A percentile compares a stretch with the other conserved stretches of the same genome.
These are phyloP conservation scores for Ophiostoma populinum DNA, from an alignment of 2,329 filamentous ascomycete species.

Conservation along the genomic window DNA sequence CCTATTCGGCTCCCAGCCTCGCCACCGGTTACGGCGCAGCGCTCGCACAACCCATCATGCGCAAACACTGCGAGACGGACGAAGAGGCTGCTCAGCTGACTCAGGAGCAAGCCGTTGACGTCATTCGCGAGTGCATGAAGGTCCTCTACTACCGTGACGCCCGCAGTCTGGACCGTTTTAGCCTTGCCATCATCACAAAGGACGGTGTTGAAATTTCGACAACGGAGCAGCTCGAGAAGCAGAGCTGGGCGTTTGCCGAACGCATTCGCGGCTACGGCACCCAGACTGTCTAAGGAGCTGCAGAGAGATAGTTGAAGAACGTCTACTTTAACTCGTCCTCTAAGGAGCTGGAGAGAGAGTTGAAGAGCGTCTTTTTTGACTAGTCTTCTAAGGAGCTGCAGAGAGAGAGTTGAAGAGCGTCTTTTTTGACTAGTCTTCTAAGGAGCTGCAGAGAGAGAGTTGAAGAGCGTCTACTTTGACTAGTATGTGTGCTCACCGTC, in stretches of 20 bases:
- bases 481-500: no score
- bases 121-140: conserved; percentile 92
- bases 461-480: no score
- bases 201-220: conserved; percentile 75
- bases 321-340: no score
- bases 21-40: conserved; percentile 90
- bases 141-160: conserved; percentile 95
- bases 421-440: no score
- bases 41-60: conserved; percentile 82
- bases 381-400: no score
- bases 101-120: conserved; percentile 61
- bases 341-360: no score
- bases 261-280: conserved; percentile 89
- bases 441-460: no score
- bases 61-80: conserved; percentile 71
- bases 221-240: conserved; percentile 74
- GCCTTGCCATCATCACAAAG: conserved; percentile 75
- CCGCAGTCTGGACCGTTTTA: conserved; percentile 79
- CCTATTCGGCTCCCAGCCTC: conserved; percentile 72
- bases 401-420: no score
- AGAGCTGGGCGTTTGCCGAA: conserved; percentile 98
- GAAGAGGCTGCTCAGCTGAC: conserved; percentile 52
- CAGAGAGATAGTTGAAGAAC: no score
- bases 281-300: conserved; percentile 46
- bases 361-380: no score